Percentiles rank a stretch among this genome's conserved stretches.
Conservation (phyloP, 2,329 filamentous ascomycete genomes). For the Ceratocystis albifundus region DNA sequence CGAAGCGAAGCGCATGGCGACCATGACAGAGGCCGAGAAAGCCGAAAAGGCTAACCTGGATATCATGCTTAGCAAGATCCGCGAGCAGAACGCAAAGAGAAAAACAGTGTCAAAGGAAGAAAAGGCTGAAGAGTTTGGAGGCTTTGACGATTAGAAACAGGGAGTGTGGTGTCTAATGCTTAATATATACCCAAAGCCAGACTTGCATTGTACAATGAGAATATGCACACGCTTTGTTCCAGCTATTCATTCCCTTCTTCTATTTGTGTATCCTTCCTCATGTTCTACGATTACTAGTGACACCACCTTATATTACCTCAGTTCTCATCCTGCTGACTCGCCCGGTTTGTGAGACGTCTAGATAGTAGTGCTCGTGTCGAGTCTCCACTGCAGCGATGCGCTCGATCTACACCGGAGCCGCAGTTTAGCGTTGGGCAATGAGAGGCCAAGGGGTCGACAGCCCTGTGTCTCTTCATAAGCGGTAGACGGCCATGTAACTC, state of each 20-base stretch:
- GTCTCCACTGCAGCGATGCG: conserved; percentile 18
- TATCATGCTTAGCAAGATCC: conserved; percentile 52
- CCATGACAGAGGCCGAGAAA: conserved; percentile 61
- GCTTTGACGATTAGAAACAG: conserved; percentile 41
- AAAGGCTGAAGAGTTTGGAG: conserved; percentile 45
- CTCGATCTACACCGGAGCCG: not conserved
- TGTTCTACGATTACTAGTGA: not conserved
- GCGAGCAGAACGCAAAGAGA: conserved; percentile 42
- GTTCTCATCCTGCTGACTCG: not conserved
- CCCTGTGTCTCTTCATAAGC: conserved; percentile 17
- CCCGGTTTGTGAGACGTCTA: conserved; percentile 13
- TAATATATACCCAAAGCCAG: conserved; percentile 14
- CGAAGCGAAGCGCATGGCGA: conserved; percentile 50
- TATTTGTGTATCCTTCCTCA: not conserved
- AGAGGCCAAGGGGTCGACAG: not conserved
- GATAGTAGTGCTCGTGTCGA: conserved; percentile 19
- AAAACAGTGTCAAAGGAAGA: conserved; percentile 27
- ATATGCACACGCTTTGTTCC: not conserved
- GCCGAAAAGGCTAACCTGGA: conserved; percentile 51
- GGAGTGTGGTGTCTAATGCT: not conserved
- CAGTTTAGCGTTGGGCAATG: not conserved
- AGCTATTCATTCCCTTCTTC: not conserved
- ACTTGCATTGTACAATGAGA: not conserved
- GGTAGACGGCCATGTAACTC: conserved; percentile 36
- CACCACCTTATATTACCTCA: not conserved